Conservation (phyloP, 2,329 filamentous ascomycete species). For the Talaromyces marneffei region DNA sequence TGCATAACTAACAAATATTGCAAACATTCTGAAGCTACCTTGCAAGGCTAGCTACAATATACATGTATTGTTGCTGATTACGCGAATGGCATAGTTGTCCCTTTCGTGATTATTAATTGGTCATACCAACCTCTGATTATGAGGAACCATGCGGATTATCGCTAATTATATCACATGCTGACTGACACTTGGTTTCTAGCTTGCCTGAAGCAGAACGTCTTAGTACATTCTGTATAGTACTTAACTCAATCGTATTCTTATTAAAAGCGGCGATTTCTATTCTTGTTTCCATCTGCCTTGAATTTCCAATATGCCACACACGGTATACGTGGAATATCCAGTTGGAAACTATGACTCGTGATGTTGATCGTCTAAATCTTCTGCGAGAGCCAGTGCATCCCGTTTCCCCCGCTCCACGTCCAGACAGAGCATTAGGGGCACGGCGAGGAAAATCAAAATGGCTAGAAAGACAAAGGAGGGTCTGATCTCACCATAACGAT, state of each 20-base stretch:
- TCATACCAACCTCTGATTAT: not conserved
- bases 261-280: too few species aligned
- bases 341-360: not conserved
- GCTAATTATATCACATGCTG: not conserved
- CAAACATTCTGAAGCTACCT: not conserved
- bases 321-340: not conserved
- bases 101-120: not conserved
- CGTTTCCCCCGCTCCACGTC: constrained; percentile 72
- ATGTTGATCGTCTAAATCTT: constrained; percentile 37
- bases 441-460: constrained; percentile 73
- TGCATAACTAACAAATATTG: not conserved
- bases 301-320: not conserved
- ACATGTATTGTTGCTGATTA: not conserved
- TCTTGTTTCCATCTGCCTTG: not conserved
- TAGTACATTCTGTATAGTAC: not conserved
- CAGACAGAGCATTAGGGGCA: constrained; percentile 77
- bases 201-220: not conserved
- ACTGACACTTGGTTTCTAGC: not conserved
- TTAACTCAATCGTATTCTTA: not conserved
- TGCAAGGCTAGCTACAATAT: not conserved
- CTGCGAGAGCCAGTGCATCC: constrained; percentile 61
- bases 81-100: not conserved
- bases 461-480: constrained; percentile 91
- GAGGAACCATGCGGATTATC: not conserved
- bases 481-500: constrained; percentile 71